Evolutionary conservation across 2,329 filamentous ascomycete genomes (phyloP), one percentile per base, ranked within the genome.

Genomic region (Fusarium newnesense): DNA sequence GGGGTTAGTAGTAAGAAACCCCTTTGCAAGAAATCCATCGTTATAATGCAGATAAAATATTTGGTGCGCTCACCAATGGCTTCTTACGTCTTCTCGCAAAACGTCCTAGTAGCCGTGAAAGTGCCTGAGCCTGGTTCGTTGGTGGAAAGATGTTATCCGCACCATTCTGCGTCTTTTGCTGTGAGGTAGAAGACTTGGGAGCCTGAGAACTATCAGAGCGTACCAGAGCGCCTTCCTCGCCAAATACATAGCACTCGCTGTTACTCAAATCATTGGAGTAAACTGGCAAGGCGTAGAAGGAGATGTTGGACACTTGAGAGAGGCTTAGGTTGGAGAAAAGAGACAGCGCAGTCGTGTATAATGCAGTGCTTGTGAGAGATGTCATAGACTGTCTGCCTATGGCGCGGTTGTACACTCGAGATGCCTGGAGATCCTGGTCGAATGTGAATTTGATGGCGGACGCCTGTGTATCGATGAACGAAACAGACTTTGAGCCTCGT

Each of bases 91-190:
- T 47, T n/a, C 44, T 47, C 0, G 44, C 44, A 16, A 47, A 47
- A 7, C 26, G 44, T 16, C 44, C 44, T 6, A 47, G 44, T n/a
- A 47, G 7, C 26, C 44, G 0, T 6, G 26, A 30, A n/a, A 26
- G 13, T 11, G 1, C 3, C 7, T 4, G 44, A 6, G 19, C 6
- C 4, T 4, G 0, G 19, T 21, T 21, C 4, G 9, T 21, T 47
- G 5, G 12, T 4, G 26, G 26, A 15, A 0, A 4, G 26, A 28
- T 21, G 4, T 10, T 7, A 13, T 8, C 12, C 7, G 26, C 4
- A 11, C 13, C 8, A 4, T 8, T 2, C 15, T 11, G 19, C 0
- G 26, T 8, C 12, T 7, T 30, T 47, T 16, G 9, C 3, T 10
- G 26, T 8, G 26, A 30, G 19, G 19, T 13, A 9, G 44, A 30